phyloP scores from a whole-genome alignment of 225 moss, liverwort and hornwort species.

The Physcomitrium patens region DNA sequence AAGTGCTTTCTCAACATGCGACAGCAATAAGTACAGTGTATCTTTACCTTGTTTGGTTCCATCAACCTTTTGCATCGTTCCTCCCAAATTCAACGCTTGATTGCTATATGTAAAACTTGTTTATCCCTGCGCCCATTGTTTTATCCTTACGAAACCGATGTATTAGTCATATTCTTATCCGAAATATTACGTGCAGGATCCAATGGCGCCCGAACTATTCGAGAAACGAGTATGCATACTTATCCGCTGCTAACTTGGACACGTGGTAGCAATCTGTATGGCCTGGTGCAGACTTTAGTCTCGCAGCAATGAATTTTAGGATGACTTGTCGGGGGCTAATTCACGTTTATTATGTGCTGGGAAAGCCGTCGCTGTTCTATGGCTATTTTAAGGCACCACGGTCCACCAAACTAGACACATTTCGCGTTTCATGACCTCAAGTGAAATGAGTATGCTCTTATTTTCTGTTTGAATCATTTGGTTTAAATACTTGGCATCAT shows the following conservation, averaged over 20 bases:
- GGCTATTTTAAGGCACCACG: neutral
- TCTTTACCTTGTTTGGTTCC: slow-evolving; percentile 15
- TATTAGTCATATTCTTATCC: neutral
- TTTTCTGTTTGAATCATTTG: neutral
- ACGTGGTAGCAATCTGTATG: neutral
- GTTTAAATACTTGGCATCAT: neutral
- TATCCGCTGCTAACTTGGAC: neutral
- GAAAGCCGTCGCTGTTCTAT: neutral
- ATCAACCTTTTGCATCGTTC: neutral
- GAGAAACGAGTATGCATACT: slow-evolving; percentile 47
- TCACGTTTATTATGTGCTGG: neutral
- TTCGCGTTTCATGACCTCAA: neutral
- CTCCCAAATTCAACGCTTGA: neutral
- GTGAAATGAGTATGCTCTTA: neutral
- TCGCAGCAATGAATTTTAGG: neutral
- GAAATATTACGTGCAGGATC: slow-evolving; percentile 57
- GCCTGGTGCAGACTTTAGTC: neutral
- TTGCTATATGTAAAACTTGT: neutral
- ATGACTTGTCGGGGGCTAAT: too few relatives aligned
- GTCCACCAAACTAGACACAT: neutral
- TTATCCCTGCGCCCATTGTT: neutral
- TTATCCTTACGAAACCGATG: neutral
- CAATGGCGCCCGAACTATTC: slow-evolving; percentile 72
- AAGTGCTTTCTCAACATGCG: slow-evolving; percentile 66
- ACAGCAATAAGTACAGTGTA: slow-evolving; percentile 60